These are phyloP conservation scores for Trypanosoma lewisi DNA, from an alignment of 208 protist genomes.

Conservation along the genomic window DNA sequence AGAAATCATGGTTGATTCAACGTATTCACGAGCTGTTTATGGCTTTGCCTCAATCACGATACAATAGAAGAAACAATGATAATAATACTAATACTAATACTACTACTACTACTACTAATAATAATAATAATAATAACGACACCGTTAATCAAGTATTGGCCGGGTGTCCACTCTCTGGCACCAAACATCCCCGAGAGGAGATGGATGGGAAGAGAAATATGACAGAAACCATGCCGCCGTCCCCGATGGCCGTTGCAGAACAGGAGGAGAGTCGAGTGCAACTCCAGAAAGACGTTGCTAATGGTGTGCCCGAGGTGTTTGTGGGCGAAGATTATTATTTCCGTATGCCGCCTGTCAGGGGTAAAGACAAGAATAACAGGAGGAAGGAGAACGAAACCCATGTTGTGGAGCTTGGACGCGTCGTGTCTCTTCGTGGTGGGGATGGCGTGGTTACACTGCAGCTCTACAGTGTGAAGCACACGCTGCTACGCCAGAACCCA, in stretches of 20 bases:
- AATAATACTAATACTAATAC: neutral
- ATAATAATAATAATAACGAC: neutral
- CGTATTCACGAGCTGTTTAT: slow-evolving; percentile 15
- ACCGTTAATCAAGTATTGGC: neutral
- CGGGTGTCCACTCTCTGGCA: neutral
- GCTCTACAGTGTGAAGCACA: slow-evolving; percentile 48
- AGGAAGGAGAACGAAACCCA: slow-evolving; percentile 15
- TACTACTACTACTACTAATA: too few relatives aligned
- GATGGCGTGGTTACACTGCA: slow-evolving; percentile 31
- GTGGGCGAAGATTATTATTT: slow-evolving; percentile 76
- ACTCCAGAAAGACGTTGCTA: neutral
- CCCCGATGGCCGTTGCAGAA: neutral
- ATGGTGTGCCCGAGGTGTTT: slow-evolving; percentile 12
- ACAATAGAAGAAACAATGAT: neutral
- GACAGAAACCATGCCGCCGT: neutral
- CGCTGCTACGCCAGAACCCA: slow-evolving; percentile 40
- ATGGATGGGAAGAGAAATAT: neutral
- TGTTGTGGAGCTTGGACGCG: slow-evolving; percentile 41
- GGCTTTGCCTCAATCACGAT: neutral
- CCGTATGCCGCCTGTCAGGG: slow-evolving; percentile 3
- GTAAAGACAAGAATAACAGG: neutral
- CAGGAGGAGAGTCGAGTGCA: neutral
- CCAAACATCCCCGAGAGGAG: slow-evolving; percentile 6
- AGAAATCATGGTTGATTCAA: slow-evolving; percentile 34
- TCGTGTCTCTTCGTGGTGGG: slow-evolving; percentile 27